A percentile compares a stretch with the other conserved stretches of the same genome.
These are phyloP conservation scores for Helicostylum pulchrum DNA, from an alignment of 192 early-diverging fungal genomes.

Conservation along the genomic window DNA sequence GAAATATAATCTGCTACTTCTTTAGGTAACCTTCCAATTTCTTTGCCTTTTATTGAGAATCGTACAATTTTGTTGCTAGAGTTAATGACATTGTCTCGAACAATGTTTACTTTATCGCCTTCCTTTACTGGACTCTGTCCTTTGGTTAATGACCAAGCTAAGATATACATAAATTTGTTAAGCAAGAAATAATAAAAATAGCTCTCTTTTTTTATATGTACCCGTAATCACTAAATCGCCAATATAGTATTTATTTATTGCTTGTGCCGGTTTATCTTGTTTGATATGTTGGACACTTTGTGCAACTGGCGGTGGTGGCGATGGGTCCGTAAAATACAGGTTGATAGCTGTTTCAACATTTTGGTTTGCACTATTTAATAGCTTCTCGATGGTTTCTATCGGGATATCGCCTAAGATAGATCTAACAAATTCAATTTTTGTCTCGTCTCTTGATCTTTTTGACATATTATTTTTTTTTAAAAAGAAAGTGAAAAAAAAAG, in stretches of 20 bases:
- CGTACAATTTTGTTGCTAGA: conserved; percentile 50
- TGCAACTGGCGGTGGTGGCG: not conserved
- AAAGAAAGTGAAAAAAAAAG: not conserved
- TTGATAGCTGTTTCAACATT: conserved; percentile 9
- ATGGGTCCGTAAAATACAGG: not conserved
- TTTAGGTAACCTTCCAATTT: conserved; percentile 44
- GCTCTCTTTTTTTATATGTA: not conserved
- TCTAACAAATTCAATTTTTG: not conserved
- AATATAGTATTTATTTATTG: conserved; percentile 12
- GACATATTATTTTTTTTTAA: not conserved
- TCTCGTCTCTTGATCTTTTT: not conserved
- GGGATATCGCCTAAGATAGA: not conserved
- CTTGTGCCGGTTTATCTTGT: not conserved
- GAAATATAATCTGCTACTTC: conserved; percentile 43
- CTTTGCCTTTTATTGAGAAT: conserved; percentile 35
- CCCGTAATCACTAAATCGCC: conserved; percentile 23
- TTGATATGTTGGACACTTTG: not conserved
- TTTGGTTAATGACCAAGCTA: conserved; percentile 44
- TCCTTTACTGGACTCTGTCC: conserved; percentile 36
- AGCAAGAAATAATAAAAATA: too few species aligned
- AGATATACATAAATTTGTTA: conserved; percentile 1
- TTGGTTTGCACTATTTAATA: conserved; percentile 2
- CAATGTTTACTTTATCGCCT: conserved; percentile 38
- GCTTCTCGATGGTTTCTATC: not conserved
- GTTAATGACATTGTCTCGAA: conserved; percentile 27